Base-by-base conservation (phyloP, 352 stramenopile genomes). In the Phytophthora syringae region DNA sequence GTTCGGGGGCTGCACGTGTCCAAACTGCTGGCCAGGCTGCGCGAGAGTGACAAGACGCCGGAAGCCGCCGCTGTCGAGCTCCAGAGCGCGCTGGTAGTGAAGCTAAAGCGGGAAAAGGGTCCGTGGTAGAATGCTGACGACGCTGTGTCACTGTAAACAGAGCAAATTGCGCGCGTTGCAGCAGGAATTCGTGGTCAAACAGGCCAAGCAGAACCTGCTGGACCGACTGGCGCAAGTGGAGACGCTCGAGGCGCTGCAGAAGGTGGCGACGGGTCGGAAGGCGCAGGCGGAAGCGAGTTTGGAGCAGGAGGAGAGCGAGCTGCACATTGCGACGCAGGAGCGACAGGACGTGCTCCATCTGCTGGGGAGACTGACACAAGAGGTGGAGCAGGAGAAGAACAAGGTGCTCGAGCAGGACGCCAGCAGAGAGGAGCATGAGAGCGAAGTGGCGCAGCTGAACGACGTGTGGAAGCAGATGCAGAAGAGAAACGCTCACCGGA, bases 201-300 rank as follows among this genome's bases (percentile, higher is more conserved):
- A 93, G 54, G 71, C 80, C 44, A 76, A 84, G 39, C 85, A 93
- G 50, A 92, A 90, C 58, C 45, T 93, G 34, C 63, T 93, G 65
- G 83, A 92, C 44, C 85, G 86, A 61, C 68, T 93, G 61, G 69
- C 81, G n/a, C 78, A 90, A n/a, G 64, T 87, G 13, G 72, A 88
- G 49, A 72, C 65, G 20, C 44, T 76, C 22, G 74, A 84, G 28
- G 81, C 80, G 7, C 45, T 91, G 20, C 62, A 74, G 43, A 64
- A 52, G 15, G 70, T 61, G 45, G 52, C 69, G 5, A 15, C 43
- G 18, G 21, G 52, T 20, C 68, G 62, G 50, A 72, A 72, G 37
- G 63, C 68, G 1, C 61, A 85, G 32, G 62, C 57, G 12, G 64
- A 80, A 18, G 50, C 36, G 6, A 59, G 45, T 0, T 82, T 78